These are phyloP conservation scores for Cladorrhinum samala DNA, from an alignment of 495 filamentous ascomycete species.

Conservation along the genomic window DNA sequence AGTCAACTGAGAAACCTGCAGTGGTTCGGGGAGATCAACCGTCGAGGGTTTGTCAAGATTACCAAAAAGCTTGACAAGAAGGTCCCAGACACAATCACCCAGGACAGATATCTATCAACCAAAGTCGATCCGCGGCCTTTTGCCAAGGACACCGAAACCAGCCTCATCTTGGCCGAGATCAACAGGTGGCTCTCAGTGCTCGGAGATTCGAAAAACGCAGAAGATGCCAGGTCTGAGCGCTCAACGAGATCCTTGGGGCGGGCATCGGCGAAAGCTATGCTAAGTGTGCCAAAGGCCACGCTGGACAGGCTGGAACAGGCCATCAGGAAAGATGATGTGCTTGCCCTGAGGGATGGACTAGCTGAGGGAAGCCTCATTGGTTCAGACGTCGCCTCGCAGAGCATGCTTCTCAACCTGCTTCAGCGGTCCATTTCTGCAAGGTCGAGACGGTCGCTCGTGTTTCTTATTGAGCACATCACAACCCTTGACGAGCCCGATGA, in stretches of 20 bases:
- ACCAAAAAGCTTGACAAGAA: conserved; percentile 97
- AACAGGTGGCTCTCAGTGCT: conserved; percentile 87
- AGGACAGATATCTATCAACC: conserved; percentile 74
- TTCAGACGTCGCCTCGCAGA: conserved; percentile 50
- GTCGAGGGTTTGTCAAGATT: conserved; percentile 92
- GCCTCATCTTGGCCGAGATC: conserved; percentile 63
- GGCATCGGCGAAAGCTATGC: conserved; percentile 59
- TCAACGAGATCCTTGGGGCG: conserved; percentile 67
- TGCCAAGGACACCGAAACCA: conserved; percentile 64
- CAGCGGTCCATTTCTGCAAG: conserved; percentile 75
- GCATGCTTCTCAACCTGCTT: conserved; percentile 68
- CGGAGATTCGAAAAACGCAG: conserved; percentile 60
- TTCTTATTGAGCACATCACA: conserved; percentile 58
- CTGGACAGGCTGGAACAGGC: conserved; percentile 72
- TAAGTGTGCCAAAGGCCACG: conserved; percentile 59
- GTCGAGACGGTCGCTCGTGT: conserved; percentile 59
- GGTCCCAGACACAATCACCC: conserved; percentile 61
- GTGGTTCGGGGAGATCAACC: conserved; percentile 97
- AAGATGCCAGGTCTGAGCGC: conserved; percentile 65
- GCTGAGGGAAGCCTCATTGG: conserved; percentile 47
- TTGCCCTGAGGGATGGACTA: conserved; percentile 53
- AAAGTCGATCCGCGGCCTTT: conserved; percentile 84
- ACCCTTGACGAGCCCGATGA: conserved; percentile 80
- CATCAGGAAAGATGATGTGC: conserved; percentile 66
- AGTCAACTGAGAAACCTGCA: conserved; percentile 83